Evolutionary conservation across 2,329 filamentous ascomycete species (phyloP), one percentile per base, ranked within the genome.

Genomic region (Cladosporium sp.): DNA sequence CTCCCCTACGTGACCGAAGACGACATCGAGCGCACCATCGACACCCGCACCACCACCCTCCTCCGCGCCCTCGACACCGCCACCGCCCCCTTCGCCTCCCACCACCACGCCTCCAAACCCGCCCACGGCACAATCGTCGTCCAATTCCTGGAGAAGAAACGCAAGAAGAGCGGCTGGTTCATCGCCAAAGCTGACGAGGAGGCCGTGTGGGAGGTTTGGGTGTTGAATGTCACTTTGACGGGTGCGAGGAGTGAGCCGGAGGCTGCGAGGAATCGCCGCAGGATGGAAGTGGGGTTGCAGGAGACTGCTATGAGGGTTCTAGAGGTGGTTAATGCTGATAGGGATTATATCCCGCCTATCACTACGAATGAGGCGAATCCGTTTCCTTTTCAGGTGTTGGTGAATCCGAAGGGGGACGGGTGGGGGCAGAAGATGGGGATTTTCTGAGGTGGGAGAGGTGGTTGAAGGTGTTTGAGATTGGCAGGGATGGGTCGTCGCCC

Each of bases 301-400:
- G 48, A 50, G 30, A 43, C 32, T 7, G 48, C 41, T 5, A 43
- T 43, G 48, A 43, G 32, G 22, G 40, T 50, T 3, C 25, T 50
- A 32, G 39, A 39, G 12, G 39, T 42, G 4, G 48, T 50, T 8
- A 43, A 43, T 22, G 22, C 20, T 8, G 40, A 43, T 69, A 95
- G 94, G 67, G 88, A 94, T 63, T 93, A 97, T 69, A 97, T 98
- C 57, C 93, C 93, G 1, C 93, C 92, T 43, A 97, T 97, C 61
- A 96, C 90, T 7, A 93, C 90, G 18, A 90, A 84, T 64, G 88
- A 92, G 55, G 77, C 86, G 41, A 97, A 97, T 67, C 92, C 93
- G 0, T 98, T 97, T 64, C 92, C 92, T 0, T 97, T 95, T 70
- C 86, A 91, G 68, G 95, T 97, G 64, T 80, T 85, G 54, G 82